phyloP scores from a whole-genome alignment of 1,139 yeast genomes.

The Candida neerlandica region DNA sequence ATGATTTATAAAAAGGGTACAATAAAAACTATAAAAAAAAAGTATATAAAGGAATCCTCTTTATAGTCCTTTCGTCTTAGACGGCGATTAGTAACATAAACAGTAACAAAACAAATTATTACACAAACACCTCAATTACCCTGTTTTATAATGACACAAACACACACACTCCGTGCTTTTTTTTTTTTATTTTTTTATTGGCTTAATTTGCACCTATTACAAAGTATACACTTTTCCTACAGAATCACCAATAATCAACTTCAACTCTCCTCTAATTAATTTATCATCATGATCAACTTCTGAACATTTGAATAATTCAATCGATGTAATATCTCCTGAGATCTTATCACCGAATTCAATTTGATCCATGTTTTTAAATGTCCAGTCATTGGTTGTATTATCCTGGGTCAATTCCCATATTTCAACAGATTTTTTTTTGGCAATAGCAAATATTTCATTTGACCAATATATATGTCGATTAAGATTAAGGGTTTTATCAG shows the following conservation, averaged over 20 bases:
- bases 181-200: neutral
- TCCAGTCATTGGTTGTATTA: slow-evolving; percentile 23
- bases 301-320: slow-evolving; percentile 33
- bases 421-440: slow-evolving; percentile 23
- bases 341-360: slow-evolving; percentile 20
- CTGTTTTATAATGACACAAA: too few relatives aligned
- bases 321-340: slow-evolving; percentile 26
- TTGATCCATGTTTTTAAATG: slow-evolving; percentile 20
- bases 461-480: slow-evolving; percentile 43
- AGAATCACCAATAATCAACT: slow-evolving; percentile 40
- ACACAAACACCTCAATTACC: too few relatives aligned
- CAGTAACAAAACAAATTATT: too few relatives aligned
- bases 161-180: too few relatives aligned
- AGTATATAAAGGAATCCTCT: too few relatives aligned
- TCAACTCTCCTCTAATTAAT: slow-evolving; percentile 35
- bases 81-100: neutral
- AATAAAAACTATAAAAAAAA: too few relatives aligned
- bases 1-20: too few relatives aligned
- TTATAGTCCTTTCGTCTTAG: too few relatives aligned
- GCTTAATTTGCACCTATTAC: slow-evolving; percentile 4
- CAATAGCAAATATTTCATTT: slow-evolving; percentile 35
- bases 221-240: slow-evolving; percentile 38
- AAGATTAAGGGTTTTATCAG: slow-evolving; percentile 24
- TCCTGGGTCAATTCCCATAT: slow-evolving; percentile 30
- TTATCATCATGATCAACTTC: slow-evolving; percentile 41